These are phyloP conservation scores for Cystobasidium tubakii DNA, from an alignment of 768 basidiomycete genomes.

Conservation along the genomic window DNA sequence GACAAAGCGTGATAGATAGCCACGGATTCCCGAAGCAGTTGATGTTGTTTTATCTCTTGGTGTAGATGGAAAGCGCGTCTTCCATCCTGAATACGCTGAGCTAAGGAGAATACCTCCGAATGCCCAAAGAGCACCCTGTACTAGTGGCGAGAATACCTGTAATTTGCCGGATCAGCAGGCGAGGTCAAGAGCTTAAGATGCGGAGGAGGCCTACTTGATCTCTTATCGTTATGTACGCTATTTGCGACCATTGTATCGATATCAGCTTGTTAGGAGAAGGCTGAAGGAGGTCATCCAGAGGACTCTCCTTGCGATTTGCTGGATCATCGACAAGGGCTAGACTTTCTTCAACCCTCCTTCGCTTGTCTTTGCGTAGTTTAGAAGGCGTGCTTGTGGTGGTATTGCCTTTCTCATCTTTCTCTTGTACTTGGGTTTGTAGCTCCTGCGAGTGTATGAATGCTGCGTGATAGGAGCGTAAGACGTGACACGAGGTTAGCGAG, in stretches of 20 bases:
- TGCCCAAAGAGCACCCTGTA: conserved; percentile 34
- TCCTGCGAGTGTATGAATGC: conserved; percentile 25
- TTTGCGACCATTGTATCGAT: conserved; percentile 16
- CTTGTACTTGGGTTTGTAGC: background rate
- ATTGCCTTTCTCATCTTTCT: background rate
- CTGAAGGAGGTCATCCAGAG: conserved; percentile 16
- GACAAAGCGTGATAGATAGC: background rate
- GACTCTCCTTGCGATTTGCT: conserved; percentile 1
- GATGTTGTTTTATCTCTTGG: background rate
- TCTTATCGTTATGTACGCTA: conserved; percentile 27
- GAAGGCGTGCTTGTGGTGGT: background rate
- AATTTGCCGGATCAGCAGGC: too few species aligned
- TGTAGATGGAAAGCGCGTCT: background rate
- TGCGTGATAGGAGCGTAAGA: background rate
- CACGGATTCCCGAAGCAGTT: background rate
- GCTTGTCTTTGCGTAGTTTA: conserved; percentile 11
- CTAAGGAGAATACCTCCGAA: conserved; percentile 26
- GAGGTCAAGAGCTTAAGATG: too few species aligned
- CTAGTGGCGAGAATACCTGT: conserved; percentile 26
- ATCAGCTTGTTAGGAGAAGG: background rate
- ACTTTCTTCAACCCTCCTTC: conserved; percentile 24
- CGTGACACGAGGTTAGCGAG: background rate
- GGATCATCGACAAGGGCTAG: conserved; percentile 30
- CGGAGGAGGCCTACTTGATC: conserved; percentile 26
- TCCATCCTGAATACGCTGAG: background rate